A percentile compares a stretch with the other conserved stretches of the same genome.
phyloP scores from a whole-genome alignment of 2,329 filamentous ascomycete genomes.

The Scytalidium lignicola region DNA sequence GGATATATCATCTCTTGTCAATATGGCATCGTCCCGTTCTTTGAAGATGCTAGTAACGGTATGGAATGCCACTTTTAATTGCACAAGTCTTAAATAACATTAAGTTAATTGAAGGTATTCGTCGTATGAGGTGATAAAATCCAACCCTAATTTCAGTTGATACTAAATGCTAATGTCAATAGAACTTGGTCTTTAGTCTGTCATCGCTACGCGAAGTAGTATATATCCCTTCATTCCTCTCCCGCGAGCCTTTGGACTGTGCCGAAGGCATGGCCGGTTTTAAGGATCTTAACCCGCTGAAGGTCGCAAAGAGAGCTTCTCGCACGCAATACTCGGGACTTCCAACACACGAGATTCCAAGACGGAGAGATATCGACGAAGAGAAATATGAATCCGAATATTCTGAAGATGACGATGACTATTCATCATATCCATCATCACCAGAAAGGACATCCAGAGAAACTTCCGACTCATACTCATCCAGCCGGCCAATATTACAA shows the following conservation, averaged over 20 bases:
- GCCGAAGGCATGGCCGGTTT: slow-evolving; percentile 40
- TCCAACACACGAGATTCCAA: slow-evolving; percentile 3
- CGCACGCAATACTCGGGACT: slow-evolving; percentile 18
- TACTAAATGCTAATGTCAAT: background rate
- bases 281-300: slow-evolving; percentile 39
- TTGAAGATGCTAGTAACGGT: too few relatives aligned
- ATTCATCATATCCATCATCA: slow-evolving; percentile 28
- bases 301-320: slow-evolving; percentile 21
- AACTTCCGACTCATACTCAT: slow-evolving; percentile 24
- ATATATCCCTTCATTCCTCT: background rate
- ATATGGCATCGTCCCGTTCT: too few relatives aligned
- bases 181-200: background rate
- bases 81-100: too few relatives aligned
- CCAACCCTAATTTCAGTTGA: background rate
- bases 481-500: slow-evolving; percentile 24
- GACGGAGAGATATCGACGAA: slow-evolving; percentile 15
- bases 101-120: too few relatives aligned
- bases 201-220: background rate
- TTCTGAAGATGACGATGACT: slow-evolving; percentile 38
- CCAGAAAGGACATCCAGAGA: slow-evolving; percentile 21
- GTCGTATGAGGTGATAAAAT: background rate
- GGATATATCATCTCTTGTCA: too few relatives aligned
- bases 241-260: background rate
- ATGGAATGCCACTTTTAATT: too few relatives aligned
- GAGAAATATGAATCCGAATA: slow-evolving; percentile 40